phyloP scores from a whole-genome alignment of 2,329 filamentous ascomycete species.

The Cadophora luteo-olivacea region DNA sequence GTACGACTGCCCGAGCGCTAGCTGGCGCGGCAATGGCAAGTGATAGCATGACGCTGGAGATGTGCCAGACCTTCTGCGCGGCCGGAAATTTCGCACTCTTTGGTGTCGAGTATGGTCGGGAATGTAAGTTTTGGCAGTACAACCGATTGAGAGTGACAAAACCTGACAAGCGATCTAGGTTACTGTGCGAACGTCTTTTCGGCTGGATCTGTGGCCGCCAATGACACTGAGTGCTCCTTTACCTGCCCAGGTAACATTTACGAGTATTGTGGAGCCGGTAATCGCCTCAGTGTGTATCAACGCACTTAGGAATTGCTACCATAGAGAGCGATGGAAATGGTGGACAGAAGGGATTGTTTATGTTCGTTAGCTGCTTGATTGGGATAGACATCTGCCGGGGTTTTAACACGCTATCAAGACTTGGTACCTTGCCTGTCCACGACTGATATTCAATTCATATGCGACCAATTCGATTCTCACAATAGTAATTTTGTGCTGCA shows the following conservation, averaged over 20 bases:
- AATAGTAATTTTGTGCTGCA: too few species aligned
- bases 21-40: conserved; percentile 30
- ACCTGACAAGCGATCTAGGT: conserved; percentile 13
- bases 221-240: conserved; percentile 31
- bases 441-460: too few species aligned
- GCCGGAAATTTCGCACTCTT: conserved; percentile 41
- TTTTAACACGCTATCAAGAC: too few species aligned
- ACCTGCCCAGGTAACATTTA: conserved; percentile 31
- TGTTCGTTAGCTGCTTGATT: not conserved
- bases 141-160: not conserved
- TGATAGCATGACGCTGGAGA: conserved; percentile 43
- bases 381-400: not conserved
- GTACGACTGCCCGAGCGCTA: conserved; percentile 32
- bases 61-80: conserved; percentile 38
- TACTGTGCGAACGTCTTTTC: conserved; percentile 53
- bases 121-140: conserved; percentile 39
- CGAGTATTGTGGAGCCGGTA: conserved; percentile 36
- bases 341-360: not conserved
- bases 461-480: too few species aligned
- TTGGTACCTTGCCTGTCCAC: not conserved
- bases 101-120: conserved; percentile 47
- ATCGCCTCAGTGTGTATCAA: conserved; percentile 23
- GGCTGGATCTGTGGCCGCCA: conserved; percentile 23
- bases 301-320: not conserved
- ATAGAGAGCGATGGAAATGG: not conserved